Conservation (phyloP, 75 land plant genomes). For the Selaginella moellendorffii region DNA sequence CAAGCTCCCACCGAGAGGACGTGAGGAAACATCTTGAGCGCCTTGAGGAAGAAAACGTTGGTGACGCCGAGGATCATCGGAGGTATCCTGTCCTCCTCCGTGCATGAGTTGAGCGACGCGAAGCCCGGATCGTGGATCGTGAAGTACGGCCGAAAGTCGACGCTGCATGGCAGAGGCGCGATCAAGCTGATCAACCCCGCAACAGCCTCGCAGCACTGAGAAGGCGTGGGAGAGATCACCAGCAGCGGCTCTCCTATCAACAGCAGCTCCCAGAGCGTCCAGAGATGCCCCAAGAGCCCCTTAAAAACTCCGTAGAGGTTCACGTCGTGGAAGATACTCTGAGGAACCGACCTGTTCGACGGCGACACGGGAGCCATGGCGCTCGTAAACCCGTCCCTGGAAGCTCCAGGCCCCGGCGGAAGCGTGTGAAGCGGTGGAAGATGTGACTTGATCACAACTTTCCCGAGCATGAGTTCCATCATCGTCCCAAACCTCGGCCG, state of each 20-base stretch:
- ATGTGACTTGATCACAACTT: conserved; percentile 47
- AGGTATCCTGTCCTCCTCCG: conserved; percentile 57
- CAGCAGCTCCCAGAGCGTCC: conserved; percentile 93
- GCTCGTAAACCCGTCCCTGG: conserved; percentile 46
- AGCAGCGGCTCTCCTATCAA: conserved; percentile 83
- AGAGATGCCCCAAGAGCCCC: conserved; percentile 73
- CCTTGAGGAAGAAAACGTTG: conserved; percentile 87
- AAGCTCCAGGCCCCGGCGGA: conserved; percentile 34
- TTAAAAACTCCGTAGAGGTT: conserved; percentile 76
- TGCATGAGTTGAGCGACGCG: conserved; percentile 51
- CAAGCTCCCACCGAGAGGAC: conserved; percentile 81
- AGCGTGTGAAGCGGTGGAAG: conserved; percentile 72
- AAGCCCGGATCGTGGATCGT: conserved; percentile 97
- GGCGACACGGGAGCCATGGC: conserved; percentile 66
- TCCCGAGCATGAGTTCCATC: conserved; percentile 85
- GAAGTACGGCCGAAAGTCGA: conserved; percentile 95
- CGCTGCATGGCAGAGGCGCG: conserved; percentile 72
- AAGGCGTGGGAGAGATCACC: conserved; percentile 86
- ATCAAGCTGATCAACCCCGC: conserved; percentile 74
- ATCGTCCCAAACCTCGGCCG: conserved; percentile 46
- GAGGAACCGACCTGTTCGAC: conserved; percentile 63
- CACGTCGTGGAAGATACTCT: conserved; percentile 84
- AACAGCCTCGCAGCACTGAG: conserved; percentile 92
- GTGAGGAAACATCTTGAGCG: conserved; percentile 63
- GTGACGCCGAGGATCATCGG: conserved; percentile 93